These are phyloP conservation scores for Leccinum truebloodii DNA, from an alignment of 768 basidiomycete species.

Conservation along the genomic window DNA sequence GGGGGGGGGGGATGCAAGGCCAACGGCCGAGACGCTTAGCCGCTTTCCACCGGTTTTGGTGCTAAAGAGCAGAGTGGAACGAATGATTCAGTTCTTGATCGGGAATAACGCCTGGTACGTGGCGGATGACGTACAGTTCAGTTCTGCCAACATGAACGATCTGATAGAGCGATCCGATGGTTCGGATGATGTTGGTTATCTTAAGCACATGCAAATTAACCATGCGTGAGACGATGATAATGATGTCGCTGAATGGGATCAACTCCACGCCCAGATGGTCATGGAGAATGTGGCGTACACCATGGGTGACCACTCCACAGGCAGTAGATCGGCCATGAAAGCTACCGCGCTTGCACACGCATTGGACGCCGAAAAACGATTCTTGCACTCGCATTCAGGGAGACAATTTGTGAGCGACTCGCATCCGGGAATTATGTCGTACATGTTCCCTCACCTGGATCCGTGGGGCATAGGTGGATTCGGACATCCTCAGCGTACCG, in stretches of 20 bases:
- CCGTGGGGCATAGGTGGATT: neutral
- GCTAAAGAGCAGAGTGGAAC: neutral
- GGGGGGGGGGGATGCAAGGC: too few species aligned
- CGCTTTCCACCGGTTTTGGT: neutral
- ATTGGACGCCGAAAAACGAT: neutral
- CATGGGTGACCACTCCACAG: neutral
- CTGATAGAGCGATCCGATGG: neutral
- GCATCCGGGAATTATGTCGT: constrained; percentile 1
- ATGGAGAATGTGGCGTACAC: constrained; percentile 7
- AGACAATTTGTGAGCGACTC: neutral
- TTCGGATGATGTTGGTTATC: neutral
- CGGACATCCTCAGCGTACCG: neutral
- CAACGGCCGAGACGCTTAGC: neutral
- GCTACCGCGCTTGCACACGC: neutral
- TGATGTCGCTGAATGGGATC: neutral
- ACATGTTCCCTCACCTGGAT: constrained; percentile 6
- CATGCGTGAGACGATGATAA: neutral
- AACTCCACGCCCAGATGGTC: neutral
- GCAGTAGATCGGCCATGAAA: constrained; percentile 1
- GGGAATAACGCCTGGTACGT: neutral
- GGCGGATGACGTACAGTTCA: neutral
- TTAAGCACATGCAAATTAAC: neutral
- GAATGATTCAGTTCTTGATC: neutral
- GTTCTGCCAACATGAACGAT: neutral
- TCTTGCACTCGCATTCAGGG: neutral